Evolutionary conservation across 2,329 filamentous ascomycete genomes (phyloP).

Genomic region (Cercospora citrullina): DNA sequence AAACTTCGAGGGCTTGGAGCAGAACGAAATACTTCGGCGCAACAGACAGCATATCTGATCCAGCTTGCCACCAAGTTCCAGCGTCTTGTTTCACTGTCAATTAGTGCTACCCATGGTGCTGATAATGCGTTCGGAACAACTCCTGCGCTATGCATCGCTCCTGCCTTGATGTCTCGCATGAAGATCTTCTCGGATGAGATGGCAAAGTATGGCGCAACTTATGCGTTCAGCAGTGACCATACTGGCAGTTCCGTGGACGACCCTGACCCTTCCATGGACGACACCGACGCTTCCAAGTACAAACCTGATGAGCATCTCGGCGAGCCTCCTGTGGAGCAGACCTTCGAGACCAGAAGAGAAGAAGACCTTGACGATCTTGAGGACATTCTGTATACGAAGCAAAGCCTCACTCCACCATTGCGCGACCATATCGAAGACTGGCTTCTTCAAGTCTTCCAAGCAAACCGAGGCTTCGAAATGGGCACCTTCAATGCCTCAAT

Average conservation of each 20-base stretch:
- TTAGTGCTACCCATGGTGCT: conserved; percentile 42
- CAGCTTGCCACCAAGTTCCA: conserved; percentile 46
- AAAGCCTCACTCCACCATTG: neutral
- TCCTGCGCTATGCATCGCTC: conserved; percentile 39
- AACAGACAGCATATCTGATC: conserved; percentile 54
- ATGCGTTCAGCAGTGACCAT: conserved; percentile 26
- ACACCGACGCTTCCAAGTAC: too few species aligned
- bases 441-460: conserved; percentile 12
- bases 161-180: conserved; percentile 36
- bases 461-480: conserved; percentile 35
- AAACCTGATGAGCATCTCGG: neutral
- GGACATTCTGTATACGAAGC: conserved; percentile 13
- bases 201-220: conserved; percentile 31
- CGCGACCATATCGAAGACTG: conserved; percentile 36
- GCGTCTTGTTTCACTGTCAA: conserved; percentile 36
- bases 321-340: neutral
- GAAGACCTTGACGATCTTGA: conserved; percentile 9
- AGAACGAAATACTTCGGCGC: conserved; percentile 45
- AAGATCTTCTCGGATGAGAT: conserved; percentile 34
- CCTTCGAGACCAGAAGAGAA: conserved; percentile 8
- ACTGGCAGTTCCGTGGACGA: too few species aligned
- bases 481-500: conserved; percentile 51
- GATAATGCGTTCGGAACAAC: conserved; percentile 40
- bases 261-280: too few species aligned
- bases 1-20: conserved; percentile 52